Percentiles rank a stretch among this genome's conserved stretches.
Evolutionary conservation across 1,284 basidiomycete genomes (phyloP).

Genomic region (Anthracocystis setariae): DNA sequence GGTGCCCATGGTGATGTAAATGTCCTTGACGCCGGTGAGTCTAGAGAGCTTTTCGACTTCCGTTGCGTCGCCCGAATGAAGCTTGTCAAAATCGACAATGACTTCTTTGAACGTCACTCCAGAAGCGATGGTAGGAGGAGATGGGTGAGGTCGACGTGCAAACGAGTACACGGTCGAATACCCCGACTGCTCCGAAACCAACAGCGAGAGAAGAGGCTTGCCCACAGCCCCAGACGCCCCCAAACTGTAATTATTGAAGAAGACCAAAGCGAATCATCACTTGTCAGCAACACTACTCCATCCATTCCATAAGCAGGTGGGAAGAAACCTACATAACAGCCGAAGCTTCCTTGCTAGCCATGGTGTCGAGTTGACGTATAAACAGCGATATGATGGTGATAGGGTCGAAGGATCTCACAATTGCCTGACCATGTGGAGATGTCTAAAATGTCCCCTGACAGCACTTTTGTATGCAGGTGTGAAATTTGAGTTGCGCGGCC

Average conservation of each 20-base stretch:
- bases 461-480: too few relatives aligned
- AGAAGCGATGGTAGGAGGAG: slow-evolving; percentile 62
- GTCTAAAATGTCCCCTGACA: too few relatives aligned
- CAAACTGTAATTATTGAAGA: slow-evolving; percentile 4
- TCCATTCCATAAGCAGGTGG: not conserved
- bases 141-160: slow-evolving; percentile 71
- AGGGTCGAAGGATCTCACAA: too few relatives aligned
- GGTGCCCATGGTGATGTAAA: slow-evolving; percentile 54
- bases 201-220: slow-evolving; percentile 36
- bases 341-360: slow-evolving; percentile 12
- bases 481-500: too few relatives aligned
- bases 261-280: not conserved
- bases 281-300: not conserved
- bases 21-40: slow-evolving; percentile 18
- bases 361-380: not conserved
- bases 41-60: slow-evolving; percentile 34
- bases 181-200: slow-evolving; percentile 20
- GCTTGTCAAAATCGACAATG: slow-evolving; percentile 51
- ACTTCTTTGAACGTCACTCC: slow-evolving; percentile 62
- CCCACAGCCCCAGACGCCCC: slow-evolving; percentile 59
- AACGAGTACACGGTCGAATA: slow-evolving; percentile 74
- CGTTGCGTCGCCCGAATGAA: slow-evolving; percentile 12
- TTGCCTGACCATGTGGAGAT: too few relatives aligned
- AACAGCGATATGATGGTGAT: too few relatives aligned
- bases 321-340: slow-evolving; percentile 34